Evolutionary conservation across 352 stramenopile species (phyloP).

Genomic region (Phytophthora agathidicida): DNA sequence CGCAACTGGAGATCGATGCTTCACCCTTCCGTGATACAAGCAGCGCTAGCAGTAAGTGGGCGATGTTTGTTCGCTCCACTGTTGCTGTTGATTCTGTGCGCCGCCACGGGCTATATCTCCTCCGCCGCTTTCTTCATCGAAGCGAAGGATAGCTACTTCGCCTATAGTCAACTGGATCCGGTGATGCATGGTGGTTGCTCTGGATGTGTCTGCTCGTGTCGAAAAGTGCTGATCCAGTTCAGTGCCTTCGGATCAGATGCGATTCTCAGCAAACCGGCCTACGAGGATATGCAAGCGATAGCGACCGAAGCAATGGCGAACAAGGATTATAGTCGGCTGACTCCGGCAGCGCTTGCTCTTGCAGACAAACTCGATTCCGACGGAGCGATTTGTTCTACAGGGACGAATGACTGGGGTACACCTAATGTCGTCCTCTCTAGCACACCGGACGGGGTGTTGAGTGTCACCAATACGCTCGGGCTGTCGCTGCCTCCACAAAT

Average conservation of each 20-base stretch:
- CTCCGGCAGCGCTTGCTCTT: slow-evolving; percentile 6
- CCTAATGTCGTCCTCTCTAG: slow-evolving; percentile 18
- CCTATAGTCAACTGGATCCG: slow-evolving; percentile 15
- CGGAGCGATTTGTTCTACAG: slow-evolving; percentile 18
- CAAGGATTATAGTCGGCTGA: slow-evolving; percentile 12
- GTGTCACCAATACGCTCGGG: slow-evolving; percentile 13
- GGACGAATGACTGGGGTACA: slow-evolving; percentile 25
- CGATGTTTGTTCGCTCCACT: slow-evolving; percentile 19
- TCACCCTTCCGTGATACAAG: slow-evolving; percentile 17
- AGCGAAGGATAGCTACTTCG: slow-evolving; percentile 16
- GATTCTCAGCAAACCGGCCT: slow-evolving; percentile 23
- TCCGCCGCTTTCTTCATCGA: slow-evolving; percentile 18
- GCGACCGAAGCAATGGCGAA: slow-evolving; percentile 3
- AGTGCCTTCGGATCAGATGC: slow-evolving; percentile 9
- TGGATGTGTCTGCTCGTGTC: slow-evolving; percentile 14
- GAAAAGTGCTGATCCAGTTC: slow-evolving; percentile 11
- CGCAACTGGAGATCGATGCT: slow-evolving; percentile 9
- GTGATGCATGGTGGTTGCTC: slow-evolving; percentile 16
- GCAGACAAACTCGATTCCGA: slow-evolving; percentile 18
- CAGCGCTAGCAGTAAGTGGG: slow-evolving; percentile 9
- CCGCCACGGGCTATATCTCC: slow-evolving; percentile 12
- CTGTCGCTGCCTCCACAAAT: slow-evolving; percentile 23
- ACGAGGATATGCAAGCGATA: slow-evolving; percentile 13
- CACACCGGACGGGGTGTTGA: slow-evolving; percentile 7
- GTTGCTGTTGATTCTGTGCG: slow-evolving; percentile 6